phyloP scores from a whole-genome alignment of 2,329 filamentous ascomycete species.

The Paraphaeosphaeria sporulosa region DNA sequence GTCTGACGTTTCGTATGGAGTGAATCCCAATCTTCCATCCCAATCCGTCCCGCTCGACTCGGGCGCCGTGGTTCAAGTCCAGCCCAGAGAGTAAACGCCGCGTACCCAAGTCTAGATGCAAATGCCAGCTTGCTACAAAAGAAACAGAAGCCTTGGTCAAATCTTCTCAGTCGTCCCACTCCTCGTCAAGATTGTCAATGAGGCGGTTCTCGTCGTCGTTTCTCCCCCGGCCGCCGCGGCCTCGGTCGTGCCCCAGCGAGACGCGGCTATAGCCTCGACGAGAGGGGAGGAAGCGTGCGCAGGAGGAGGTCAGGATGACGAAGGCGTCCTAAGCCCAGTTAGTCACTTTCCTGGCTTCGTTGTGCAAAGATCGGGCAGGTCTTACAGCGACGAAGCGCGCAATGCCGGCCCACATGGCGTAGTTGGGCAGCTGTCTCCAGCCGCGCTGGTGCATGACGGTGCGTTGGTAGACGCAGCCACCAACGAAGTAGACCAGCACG shows the following conservation, averaged over 20 bases:
- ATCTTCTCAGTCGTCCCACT: conserved; percentile 78
- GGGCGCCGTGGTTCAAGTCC: background rate
- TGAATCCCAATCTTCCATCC: background rate
- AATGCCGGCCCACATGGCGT: conserved; percentile 88
- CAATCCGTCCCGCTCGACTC: background rate
- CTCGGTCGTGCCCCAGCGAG: conserved; percentile 56
- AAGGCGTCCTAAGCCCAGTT: conserved; percentile 60
- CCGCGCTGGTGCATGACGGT: conserved; percentile 93
- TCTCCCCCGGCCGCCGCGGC: conserved; percentile 50
- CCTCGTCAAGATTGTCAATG: conserved; percentile 95
- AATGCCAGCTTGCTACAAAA: conserved; percentile 6
- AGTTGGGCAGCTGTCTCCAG: conserved; percentile 95
- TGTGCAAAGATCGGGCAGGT: conserved; percentile 13
- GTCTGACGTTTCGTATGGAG: background rate
- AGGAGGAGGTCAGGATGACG: conserved; percentile 73
- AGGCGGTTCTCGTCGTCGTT: conserved; percentile 88
- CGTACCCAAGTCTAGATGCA: conserved; percentile 18
- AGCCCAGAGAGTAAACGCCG: background rate
- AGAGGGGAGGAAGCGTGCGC: conserved; percentile 69
- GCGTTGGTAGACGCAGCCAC: conserved; percentile 93
- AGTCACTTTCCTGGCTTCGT: conserved; percentile 5
- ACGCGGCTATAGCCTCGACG: conserved; percentile 73
- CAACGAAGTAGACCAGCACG: conserved; percentile 86
- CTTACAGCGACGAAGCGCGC: conserved; percentile 81
- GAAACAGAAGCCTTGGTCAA: background rate